Conservation (phyloP, 2,329 filamentous ascomycete genomes). For the Fusarium tuaranense region DNA sequence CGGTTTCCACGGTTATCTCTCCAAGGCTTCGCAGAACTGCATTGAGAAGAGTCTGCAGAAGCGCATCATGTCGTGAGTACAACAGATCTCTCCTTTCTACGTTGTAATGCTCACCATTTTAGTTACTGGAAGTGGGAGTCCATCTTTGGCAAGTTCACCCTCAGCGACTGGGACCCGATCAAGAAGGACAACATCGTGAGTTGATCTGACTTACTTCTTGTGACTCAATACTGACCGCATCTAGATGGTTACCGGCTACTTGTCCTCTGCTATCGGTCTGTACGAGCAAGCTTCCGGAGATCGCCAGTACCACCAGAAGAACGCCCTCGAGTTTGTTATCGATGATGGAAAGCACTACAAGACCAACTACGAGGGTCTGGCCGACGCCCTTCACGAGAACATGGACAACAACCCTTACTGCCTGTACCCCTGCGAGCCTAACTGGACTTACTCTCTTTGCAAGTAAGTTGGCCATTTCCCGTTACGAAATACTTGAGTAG, state of each 20-base stretch:
- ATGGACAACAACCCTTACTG: conserved; percentile 25
- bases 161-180: conserved; percentile 26
- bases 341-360: conserved; percentile 30
- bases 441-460: conserved; percentile 24
- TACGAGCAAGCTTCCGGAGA: conserved; percentile 28
- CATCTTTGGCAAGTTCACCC: conserved; percentile 24
- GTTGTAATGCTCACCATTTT: not conserved
- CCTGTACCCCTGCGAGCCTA: conserved; percentile 21
- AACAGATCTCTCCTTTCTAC: not conserved
- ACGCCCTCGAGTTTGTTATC: conserved; percentile 19
- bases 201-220: not conserved
- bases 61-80: conserved; percentile 28
- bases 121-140: conserved; percentile 41
- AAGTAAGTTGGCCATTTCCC: not conserved
- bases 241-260: conserved; percentile 31
- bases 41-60: conserved; percentile 38
- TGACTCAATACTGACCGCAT: not conserved
- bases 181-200: conserved; percentile 35
- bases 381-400: conserved; percentile 24
- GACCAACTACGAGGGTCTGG: conserved; percentile 33
- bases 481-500: not conserved
- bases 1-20: conserved; percentile 37
- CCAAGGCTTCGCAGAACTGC: conserved; percentile 29
- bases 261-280: conserved; percentile 21
- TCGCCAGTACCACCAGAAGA: conserved; percentile 23